Evolutionary conservation across 23 red algal species (phyloP), one percentile per base, ranked within the genome.

Genomic region (Gracilariopsis chorda): DNA sequence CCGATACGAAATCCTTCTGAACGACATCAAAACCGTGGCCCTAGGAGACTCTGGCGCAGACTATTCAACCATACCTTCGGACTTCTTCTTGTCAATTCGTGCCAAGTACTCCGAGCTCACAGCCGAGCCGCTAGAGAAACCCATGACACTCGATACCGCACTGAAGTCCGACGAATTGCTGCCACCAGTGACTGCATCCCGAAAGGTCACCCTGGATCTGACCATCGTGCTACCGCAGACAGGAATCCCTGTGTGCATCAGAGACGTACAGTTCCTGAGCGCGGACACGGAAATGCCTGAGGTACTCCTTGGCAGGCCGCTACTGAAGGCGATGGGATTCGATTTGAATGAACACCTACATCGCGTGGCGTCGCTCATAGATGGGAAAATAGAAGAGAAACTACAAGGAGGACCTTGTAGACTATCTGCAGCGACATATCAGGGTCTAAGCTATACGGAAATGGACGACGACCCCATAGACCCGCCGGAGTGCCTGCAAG

Each of bases 261-360:
- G 46, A 52, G 49, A 53, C 9, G 49, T 57, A 25, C 4, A 48
- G 9, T 80, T 51, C 17, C 46, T 52, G 46, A 23, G 49, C 20
- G 75, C 35, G 24, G 75, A 80, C 24, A 23, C 49, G 33, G 39
- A 80, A 53, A 53, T 80, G 75, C 28, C 9, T 30, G 13, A 49
- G 27, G 6, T 80, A 29, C 6, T 52, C 19, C 49, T 80, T 12
- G 43, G 75, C 6, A 51, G 7, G 5, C 41, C 40, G 43, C 23
- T 80, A 21, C 75, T 80, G 27, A 80, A 80, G 9, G 39, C 39
- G 7, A 55, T 80, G 8, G 75, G 75, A 25, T 51, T 80, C 75
- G 46, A 80, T 80, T 48, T 80, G 39, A 20, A 52, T 39, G 23
- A 24, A 52, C 75, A 80, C 75, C 39, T 80, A 16, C 39, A 80